Conservation (phyloP, 371 early-diverging fungal genomes). For the Coemansia sp. region DNA sequence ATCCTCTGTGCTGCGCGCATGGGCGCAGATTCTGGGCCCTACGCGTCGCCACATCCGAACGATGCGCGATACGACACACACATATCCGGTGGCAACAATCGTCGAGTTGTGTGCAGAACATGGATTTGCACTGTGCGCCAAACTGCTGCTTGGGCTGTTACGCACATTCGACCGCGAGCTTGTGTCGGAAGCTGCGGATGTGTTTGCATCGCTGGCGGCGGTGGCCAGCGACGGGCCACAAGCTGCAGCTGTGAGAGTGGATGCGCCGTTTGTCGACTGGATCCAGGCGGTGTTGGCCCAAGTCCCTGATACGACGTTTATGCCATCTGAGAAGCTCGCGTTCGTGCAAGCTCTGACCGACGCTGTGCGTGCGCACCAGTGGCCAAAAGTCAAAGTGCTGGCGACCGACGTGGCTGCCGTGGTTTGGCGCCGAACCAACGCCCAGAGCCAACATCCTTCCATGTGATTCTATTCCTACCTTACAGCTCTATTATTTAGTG, state of each 20-base stretch:
- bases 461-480: not conserved
- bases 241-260: conserved; percentile 7
- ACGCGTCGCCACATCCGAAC: conserved; percentile 52
- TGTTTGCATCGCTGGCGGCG: conserved; percentile 23
- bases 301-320: conserved; percentile 54
- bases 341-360: conserved; percentile 54
- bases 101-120: conserved; percentile 34
- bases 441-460: not conserved
- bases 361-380: conserved; percentile 23
- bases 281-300: conserved; percentile 29
- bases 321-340: conserved; percentile 53
- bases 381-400: conserved; percentile 52
- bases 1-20: conserved; percentile 56
- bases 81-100: conserved; percentile 35
- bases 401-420: conserved; percentile 35
- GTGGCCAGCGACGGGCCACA: conserved; percentile 40
- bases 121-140: conserved; percentile 30
- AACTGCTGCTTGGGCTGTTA: conserved; percentile 39
- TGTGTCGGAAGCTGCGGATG: conserved; percentile 34
- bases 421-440: conserved; percentile 37
- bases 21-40: conserved; percentile 40
- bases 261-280: conserved; percentile 32
- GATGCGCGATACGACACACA: conserved; percentile 31
- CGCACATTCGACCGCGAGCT: conserved; percentile 32
- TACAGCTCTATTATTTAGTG: not conserved